Conservation (phyloP, 768 basidiomycete species). For the Boletus sp. region DNA sequence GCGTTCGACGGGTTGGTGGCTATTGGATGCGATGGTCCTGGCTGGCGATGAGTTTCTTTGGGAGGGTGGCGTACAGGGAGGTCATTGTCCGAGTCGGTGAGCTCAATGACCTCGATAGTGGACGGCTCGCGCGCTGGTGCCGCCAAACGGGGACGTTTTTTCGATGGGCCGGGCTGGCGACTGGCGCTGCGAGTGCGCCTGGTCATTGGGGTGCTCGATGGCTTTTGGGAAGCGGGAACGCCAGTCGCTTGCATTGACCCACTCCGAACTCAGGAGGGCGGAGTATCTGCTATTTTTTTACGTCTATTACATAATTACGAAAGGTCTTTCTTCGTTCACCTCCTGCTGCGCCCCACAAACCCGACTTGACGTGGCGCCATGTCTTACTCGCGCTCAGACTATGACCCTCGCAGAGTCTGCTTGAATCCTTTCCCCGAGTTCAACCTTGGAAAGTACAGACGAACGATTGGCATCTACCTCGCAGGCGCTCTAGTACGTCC, state of each 20-base stretch:
- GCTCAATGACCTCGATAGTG: slow-evolving; percentile 41
- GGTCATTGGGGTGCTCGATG: slow-evolving; percentile 4
- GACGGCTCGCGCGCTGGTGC: slow-evolving; percentile 5
- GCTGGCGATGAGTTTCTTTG: not conserved
- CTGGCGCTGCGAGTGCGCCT: slow-evolving; percentile 20
- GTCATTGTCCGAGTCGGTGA: slow-evolving; percentile 51
- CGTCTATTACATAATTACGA: slow-evolving; percentile 20
- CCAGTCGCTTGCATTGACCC: slow-evolving; percentile 24
- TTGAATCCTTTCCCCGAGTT: slow-evolving; percentile 81
- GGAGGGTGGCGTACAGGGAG: not conserved
- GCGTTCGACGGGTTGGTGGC: slow-evolving; percentile 1
- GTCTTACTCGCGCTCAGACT: slow-evolving; percentile 65
- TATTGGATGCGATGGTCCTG: slow-evolving; percentile 4
- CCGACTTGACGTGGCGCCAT: slow-evolving; percentile 3
- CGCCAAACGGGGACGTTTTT: slow-evolving; percentile 11
- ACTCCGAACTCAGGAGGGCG: not conserved
- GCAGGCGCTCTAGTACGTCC: slow-evolving; percentile 84
- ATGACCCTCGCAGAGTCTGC: slow-evolving; percentile 87
- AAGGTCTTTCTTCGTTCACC: not conserved
- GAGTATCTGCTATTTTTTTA: not conserved
- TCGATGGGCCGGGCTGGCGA: slow-evolving; percentile 17
- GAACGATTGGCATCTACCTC: slow-evolving; percentile 84
- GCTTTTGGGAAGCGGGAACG: slow-evolving; percentile 28
- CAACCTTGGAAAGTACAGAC: slow-evolving; percentile 69
- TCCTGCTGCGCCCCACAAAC: not conserved